phyloP scores from a whole-genome alignment of 257 asterid genomes.

The Fraxinus excelsior region DNA sequence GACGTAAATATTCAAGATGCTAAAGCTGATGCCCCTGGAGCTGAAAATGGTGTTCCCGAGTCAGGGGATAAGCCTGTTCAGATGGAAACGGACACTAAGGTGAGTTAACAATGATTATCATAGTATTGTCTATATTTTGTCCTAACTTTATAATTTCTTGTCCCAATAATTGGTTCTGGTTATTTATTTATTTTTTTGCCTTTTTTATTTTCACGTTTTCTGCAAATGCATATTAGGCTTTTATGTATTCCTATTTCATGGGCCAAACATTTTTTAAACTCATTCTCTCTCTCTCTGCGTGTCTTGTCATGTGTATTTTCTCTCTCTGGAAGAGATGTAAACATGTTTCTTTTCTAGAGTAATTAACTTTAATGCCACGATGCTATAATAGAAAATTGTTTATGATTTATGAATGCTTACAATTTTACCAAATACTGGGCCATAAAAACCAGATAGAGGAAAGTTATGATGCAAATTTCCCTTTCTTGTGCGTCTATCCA shows the following conservation, averaged over 20 bases:
- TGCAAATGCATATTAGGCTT: not conserved
- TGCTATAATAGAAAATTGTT: not conserved
- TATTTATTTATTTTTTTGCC: no score
- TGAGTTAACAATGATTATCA: not conserved
- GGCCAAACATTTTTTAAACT: no score
- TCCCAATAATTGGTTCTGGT: not conserved
- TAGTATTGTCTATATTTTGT: not conserved
- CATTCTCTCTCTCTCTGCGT: no score
- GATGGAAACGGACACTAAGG: constrained; percentile 57
- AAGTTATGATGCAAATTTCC: no score
- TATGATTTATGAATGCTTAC: not conserved
- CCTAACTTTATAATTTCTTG: not conserved
- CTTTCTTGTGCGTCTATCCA: no score
- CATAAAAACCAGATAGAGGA: no score
- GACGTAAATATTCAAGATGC: constrained; percentile 45
- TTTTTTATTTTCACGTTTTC: not conserved
- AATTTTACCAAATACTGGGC: no score
- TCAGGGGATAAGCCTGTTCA: constrained; percentile 44
- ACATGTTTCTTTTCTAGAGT: not conserved
- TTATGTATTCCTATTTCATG: not conserved
- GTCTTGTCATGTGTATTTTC: no score
- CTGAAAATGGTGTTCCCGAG: constrained; percentile 46
- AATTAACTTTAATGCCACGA: not conserved
- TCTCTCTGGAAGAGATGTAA: not conserved
- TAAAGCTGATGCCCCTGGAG: constrained; percentile 37